These are phyloP conservation scores for Meyerozyma elateridarum DNA, from an alignment of 1,139 yeast genomes.

Conservation along the genomic window DNA sequence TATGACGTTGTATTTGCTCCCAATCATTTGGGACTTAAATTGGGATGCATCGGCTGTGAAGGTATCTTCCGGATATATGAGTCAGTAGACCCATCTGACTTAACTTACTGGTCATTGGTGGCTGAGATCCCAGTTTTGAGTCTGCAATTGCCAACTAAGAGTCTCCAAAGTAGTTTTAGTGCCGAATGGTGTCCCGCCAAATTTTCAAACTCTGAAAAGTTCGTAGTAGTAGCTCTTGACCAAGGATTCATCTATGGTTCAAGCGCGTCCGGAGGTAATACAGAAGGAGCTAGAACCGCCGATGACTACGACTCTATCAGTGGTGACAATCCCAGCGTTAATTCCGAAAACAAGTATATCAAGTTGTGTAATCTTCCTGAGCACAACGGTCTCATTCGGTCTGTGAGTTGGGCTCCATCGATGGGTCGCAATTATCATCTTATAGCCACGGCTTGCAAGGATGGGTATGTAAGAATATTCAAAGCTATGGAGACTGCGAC, in stretches of 20 bases:
- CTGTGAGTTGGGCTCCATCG: constrained; percentile 95
- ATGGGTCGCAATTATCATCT: constrained; percentile 88
- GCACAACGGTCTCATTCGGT: constrained; percentile 81
- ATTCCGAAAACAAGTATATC: constrained; percentile 21
- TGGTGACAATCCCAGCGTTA: constrained; percentile 11
- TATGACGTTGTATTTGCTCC: constrained; percentile 92
- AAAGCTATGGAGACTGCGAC: constrained; percentile 48
- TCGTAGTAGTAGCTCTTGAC: constrained; percentile 82
- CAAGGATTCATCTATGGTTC: constrained; percentile 76
- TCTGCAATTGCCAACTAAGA: constrained; percentile 61
- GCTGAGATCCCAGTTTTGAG: constrained; percentile 67
- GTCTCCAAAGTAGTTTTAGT: constrained; percentile 81
- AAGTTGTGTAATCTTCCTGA: constrained; percentile 54
- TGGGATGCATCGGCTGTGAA: constrained; percentile 89
- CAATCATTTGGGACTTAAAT: constrained; percentile 70
- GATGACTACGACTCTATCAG: constrained; percentile 5
- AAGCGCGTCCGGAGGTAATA: constrained; percentile 30
- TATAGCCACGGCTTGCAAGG: constrained; percentile 93
- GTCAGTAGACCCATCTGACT: constrained; percentile 81
- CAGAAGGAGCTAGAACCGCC: constrained; percentile 19
- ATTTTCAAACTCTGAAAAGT: constrained; percentile 65
- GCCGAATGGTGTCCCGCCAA: constrained; percentile 93
- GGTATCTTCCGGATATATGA: constrained; percentile 85
- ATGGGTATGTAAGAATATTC: constrained; percentile 84
- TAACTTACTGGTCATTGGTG: constrained; percentile 75